These are phyloP conservation scores for Gleditsia sinensis DNA, from an alignment of 306 rosid species.

Conservation along the genomic window DNA sequence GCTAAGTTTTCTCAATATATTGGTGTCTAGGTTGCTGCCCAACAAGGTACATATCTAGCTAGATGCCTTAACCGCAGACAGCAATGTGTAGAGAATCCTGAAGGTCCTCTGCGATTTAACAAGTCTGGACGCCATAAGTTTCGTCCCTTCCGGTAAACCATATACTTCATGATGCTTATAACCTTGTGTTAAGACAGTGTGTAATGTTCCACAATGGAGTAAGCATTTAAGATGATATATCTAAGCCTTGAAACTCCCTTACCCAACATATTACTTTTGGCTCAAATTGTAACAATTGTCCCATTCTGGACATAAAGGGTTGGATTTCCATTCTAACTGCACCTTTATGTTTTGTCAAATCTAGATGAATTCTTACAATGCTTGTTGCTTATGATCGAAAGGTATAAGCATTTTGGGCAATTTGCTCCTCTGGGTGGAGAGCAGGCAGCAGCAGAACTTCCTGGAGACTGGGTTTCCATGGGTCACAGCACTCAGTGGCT, in stretches of 20 bases:
- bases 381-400: conserved; percentile 30
- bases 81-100: conserved; percentile 54
- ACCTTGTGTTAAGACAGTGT: not conserved
- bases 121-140: conserved; percentile 74
- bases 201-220: too few relatives aligned
- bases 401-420: conserved; percentile 83
- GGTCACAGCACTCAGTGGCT: conserved; percentile 85
- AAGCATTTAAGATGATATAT: too few relatives aligned
- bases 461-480: conserved; percentile 81
- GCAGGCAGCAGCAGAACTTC: conserved; percentile 74
- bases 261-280: too few relatives aligned
- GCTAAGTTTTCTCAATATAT: conserved; percentile 11
- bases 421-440: conserved; percentile 80
- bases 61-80: conserved; percentile 64
- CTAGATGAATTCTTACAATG: too few relatives aligned
- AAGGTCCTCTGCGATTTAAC: conserved; percentile 83
- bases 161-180: conserved; percentile 19
- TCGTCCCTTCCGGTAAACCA: conserved; percentile 75
- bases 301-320: too few relatives aligned
- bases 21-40: conserved; percentile 91
- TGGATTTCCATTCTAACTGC: too few relatives aligned
- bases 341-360: too few relatives aligned
- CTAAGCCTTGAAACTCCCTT: too few relatives aligned
- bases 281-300: too few relatives aligned
- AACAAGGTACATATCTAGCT: conserved; percentile 87